Conservation (phyloP, 306 rosid species). For the Cyclanthera cordifolia region DNA sequence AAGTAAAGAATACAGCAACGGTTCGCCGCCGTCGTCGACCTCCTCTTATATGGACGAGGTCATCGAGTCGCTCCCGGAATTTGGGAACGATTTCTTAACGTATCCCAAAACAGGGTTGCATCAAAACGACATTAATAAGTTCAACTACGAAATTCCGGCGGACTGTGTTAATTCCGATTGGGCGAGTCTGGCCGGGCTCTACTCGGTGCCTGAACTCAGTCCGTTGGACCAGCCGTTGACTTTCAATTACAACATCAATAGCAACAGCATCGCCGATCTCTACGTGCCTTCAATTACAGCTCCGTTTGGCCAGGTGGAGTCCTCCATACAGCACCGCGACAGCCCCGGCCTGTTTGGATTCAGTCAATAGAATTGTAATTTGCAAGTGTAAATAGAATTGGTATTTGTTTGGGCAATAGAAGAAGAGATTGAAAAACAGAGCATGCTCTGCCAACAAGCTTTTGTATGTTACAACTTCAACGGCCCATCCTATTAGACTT, state of each 20-base stretch:
- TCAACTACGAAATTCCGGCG: conserved; percentile 22
- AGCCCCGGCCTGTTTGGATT: conserved; percentile 30
- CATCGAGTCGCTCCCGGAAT: conserved; percentile 54
- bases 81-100: conserved; percentile 33
- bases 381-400: conserved; percentile 32
- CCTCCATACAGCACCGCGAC: conserved; percentile 24
- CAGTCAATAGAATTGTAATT: conserved; percentile 11
- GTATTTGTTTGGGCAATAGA: conserved; percentile 33
- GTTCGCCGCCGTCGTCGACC: conserved; percentile 43
- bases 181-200: conserved; percentile 37
- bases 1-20: conserved; percentile 43
- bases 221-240: conserved; percentile 22
- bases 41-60: conserved; percentile 61
- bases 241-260: conserved; percentile 5
- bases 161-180: conserved; percentile 49
- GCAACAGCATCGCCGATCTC: conserved; percentile 18
- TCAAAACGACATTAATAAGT: conserved; percentile 26
- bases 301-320: conserved; percentile 26
- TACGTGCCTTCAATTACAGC: conserved; percentile 42
- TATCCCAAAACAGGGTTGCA: conserved; percentile 34
- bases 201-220: conserved; percentile 37
- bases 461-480: not conserved
- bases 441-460: not conserved
- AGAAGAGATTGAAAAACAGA: not conserved
- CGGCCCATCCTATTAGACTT: not conserved